Conservation (phyloP, 2,329 filamentous ascomycete species). For the Trichoderma endophyticum region DNA sequence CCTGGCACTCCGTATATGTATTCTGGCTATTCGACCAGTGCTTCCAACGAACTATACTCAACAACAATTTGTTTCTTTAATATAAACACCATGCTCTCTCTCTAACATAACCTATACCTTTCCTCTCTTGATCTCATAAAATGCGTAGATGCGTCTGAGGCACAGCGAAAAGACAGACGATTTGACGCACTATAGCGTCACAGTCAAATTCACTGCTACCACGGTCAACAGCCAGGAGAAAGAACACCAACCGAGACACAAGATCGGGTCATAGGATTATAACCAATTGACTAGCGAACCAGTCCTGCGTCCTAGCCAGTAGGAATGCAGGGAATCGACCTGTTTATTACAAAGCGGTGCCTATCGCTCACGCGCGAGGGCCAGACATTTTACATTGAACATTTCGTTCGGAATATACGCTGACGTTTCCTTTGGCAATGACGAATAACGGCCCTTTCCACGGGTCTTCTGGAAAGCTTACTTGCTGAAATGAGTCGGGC, state of each 20-base stretch:
- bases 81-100: background rate
- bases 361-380: background rate
- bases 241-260: background rate
- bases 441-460: background rate
- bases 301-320: background rate
- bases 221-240: background rate
- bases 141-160: background rate
- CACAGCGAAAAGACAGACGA: background rate
- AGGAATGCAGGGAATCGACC: background rate
- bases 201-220: background rate
- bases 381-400: background rate
- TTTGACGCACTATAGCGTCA: background rate
- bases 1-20: background rate
- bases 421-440: background rate
- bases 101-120: background rate
- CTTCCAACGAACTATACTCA: background rate
- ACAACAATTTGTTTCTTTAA: background rate
- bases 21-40: too few relatives aligned
- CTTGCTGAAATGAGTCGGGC: background rate
- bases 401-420: background rate
- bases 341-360: background rate
- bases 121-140: background rate
- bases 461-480: background rate
- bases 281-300: background rate
- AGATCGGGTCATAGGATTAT: background rate